These are phyloP conservation scores for Russula lepida DNA, from an alignment of 768 basidiomycete species.

Conservation along the genomic window DNA sequence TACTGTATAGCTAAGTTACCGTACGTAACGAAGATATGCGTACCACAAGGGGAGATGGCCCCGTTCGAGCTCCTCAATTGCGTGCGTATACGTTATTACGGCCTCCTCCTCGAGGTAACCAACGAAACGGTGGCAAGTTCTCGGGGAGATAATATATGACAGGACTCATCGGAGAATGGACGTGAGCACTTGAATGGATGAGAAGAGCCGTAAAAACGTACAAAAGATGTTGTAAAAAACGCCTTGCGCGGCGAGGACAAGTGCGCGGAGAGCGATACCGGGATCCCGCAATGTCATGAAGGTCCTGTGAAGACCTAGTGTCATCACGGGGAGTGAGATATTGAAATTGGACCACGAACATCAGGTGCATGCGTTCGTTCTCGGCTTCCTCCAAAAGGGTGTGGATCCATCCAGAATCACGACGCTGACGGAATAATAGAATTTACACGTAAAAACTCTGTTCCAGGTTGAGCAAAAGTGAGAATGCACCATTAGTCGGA, in stretches of 20 bases:
- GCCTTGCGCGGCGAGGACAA: slow-evolving; percentile 88
- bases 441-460: background rate
- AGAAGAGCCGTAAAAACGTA: slow-evolving; percentile 28
- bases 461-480: too few species aligned
- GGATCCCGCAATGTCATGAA: slow-evolving; percentile 91
- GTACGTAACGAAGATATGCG: slow-evolving; percentile 6
- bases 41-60: slow-evolving; percentile 79
- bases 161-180: slow-evolving; percentile 39
- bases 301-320: slow-evolving; percentile 47
- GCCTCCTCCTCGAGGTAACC: slow-evolving; percentile 94
- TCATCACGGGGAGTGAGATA: background rate
- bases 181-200: background rate
- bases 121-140: slow-evolving; percentile 83
- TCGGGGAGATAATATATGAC: slow-evolving; percentile 68
- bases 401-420: slow-evolving; percentile 77
- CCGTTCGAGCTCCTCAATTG: slow-evolving; percentile 74
- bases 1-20: background rate
- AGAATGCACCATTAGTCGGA: slow-evolving; percentile 68
- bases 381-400: slow-evolving; percentile 91
- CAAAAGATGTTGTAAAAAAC: slow-evolving; percentile 87
- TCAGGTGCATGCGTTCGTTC: slow-evolving; percentile 94
- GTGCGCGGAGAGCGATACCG: slow-evolving; percentile 65
- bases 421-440: slow-evolving; percentile 32
- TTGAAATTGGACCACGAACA: slow-evolving; percentile 37
- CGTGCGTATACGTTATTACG: slow-evolving; percentile 80